Base-by-base conservation (phyloP, 2,329 filamentous ascomycete genomes). In the Rutstroemia sp. region DNA sequence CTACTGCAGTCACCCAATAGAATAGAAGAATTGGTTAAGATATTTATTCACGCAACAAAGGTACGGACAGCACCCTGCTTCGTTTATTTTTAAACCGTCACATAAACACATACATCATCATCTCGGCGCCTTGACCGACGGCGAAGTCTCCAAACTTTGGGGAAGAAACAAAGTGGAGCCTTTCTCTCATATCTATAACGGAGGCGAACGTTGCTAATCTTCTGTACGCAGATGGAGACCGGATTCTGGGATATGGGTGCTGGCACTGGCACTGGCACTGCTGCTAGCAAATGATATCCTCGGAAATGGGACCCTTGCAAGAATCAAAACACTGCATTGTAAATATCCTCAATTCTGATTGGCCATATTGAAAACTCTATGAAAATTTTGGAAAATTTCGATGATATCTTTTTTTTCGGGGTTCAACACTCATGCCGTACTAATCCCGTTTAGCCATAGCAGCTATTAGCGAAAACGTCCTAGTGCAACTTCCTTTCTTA, bases 11-110 rank as follows among this genome's bases (percentile, higher is more conserved):
- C 89, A 2, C 83, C 87, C 0, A 76, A 76, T 39, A 78, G 90
- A 45, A 81, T 96, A 57, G 90, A 96, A 64, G 87, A 95, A 68
- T 73, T 97, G 50, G 83, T 92, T 47, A 78, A 81, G 61, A 89
- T 96, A 51, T 96, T 96, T 67, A 82, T 91, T 48, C 87, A 91
- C 64, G 89, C 87, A n/a, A 95, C 90, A 16, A 88, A 86, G 76
- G 88, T 89, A 70, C 72, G 79, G 68, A 51, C 37, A 9, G 10
- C 12, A 42, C 19, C 19, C n/a, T 25, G 50, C 2, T 38, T 7
- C n/a, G 5, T 16, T 19, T 17, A 5, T n/a, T 19, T 17, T 38
- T 5, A 16, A n/a, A 21, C 42, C 9, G 14, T 37, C 16, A 5
- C 47, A 57, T 25, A 55, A 6, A 10, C 17, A 34, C 12, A 34